Base-by-base conservation (phyloP, 179 eudicot genomes). In the Dionaea muscipula region DNA sequence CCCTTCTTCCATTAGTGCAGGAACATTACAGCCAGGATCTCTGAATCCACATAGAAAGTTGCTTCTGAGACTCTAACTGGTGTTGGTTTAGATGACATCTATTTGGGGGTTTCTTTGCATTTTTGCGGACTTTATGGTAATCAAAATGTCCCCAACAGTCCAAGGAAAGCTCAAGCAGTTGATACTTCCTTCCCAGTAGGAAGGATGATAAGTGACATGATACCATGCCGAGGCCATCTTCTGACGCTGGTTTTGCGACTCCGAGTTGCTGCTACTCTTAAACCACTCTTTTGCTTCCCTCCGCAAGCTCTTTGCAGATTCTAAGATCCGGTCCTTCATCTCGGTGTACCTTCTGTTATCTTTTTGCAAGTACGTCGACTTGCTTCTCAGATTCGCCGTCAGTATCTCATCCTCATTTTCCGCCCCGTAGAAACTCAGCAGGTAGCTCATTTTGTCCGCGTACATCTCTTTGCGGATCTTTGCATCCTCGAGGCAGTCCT, bases 221-320 rank as follows among this genome's bases (percentile, higher is more conserved):
- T 86, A 90, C 97, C 97, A 90, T 12, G 97, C 97, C 0, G 97
- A 80, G 2, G 97, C 95, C 91, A 90, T 38, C 66, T 69, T 78
- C 63, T 62, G 67, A 14, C 69, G 70, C 26, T 87, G 83, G 14
- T 61, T 16, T 43, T n/a, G 40, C 18, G 4, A 58, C 16, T 40
- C 14, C 53, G 94, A n/a, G n/a, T n/a, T n/a, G n/a, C n/a, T 81
- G 57, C 83, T 72, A 24, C 59, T 57, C 62, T 72, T 68, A 7
- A 91, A 84, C 98, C 91, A 84, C 38, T 77, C 91, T 60, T 72
- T 82, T 1, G 81, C 91, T 57, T 91, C 98, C 69, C 64, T 82
- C 55, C 69, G 79, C 19, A 91, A 51, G 67, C 75, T 75, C 79
- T 70, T 91, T 0, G 72, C 69, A 0, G 98, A 80, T 10, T 73